Conservation (phyloP, 2,329 filamentous ascomycete species). For the Aspergillus nomiae region DNA sequence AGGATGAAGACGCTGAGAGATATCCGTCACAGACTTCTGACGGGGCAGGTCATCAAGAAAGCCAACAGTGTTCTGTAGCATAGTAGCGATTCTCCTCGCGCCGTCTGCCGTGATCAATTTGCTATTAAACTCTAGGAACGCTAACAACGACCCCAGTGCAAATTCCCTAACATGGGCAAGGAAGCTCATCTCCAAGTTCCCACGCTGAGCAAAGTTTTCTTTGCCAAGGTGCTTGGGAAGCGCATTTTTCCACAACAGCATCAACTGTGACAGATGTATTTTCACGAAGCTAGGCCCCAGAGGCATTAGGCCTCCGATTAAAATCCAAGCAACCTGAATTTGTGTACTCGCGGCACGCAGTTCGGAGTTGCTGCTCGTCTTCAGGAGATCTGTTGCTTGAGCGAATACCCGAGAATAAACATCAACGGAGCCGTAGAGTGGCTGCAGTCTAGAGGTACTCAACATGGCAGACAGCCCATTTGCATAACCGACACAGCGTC, state of each 20-base stretch:
- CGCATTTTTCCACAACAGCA: slow-evolving; percentile 96
- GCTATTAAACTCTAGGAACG: slow-evolving; percentile 92
- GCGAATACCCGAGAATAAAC: slow-evolving; percentile 89
- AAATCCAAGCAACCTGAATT: slow-evolving; percentile 95
- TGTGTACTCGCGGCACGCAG: slow-evolving; percentile 89
- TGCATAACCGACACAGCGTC: slow-evolving; percentile 85
- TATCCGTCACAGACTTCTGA: slow-evolving; percentile 84
- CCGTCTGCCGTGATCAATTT: slow-evolving; percentile 90
- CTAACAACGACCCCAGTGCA: slow-evolving; percentile 84
- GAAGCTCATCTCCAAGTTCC: slow-evolving; percentile 86
- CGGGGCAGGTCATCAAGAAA: slow-evolving; percentile 83
- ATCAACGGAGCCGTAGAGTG: slow-evolving; percentile 91
- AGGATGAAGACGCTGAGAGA: slow-evolving; percentile 78
- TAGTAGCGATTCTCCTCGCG: slow-evolving; percentile 84
- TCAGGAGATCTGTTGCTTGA: slow-evolving; percentile 88
- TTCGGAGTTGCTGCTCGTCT: slow-evolving; percentile 88
- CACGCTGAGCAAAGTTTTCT: slow-evolving; percentile 82
- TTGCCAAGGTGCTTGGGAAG: slow-evolving; percentile 91
- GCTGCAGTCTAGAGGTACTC: slow-evolving; percentile 83
- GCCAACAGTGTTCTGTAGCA: slow-evolving; percentile 91
- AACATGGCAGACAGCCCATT: slow-evolving; percentile 88
- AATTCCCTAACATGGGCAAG: slow-evolving; percentile 93
- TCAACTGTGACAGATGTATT: slow-evolving; percentile 90
- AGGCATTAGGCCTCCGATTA: slow-evolving; percentile 95
- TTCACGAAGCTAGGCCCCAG: slow-evolving; percentile 98